Percentiles rank a stretch among this genome's conserved stretches.
These are phyloP conservation scores for Lentinula raphanica DNA, from an alignment of 768 basidiomycete species.

Conservation along the genomic window DNA sequence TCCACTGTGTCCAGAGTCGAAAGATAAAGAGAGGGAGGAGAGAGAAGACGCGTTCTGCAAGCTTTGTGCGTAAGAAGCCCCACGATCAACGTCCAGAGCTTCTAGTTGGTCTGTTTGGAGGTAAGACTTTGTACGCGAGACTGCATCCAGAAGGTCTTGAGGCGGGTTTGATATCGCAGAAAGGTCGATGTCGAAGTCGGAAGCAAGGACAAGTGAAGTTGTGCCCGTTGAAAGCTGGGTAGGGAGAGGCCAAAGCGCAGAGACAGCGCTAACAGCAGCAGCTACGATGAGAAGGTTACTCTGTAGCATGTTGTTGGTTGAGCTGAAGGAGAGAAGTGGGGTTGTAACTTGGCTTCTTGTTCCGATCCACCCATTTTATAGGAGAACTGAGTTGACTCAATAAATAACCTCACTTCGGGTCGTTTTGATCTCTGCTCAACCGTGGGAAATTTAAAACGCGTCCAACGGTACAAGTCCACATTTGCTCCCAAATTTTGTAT, in stretches of 20 bases:
- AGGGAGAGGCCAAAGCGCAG: slow-evolving; percentile 26
- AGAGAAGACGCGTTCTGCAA: slow-evolving; percentile 24
- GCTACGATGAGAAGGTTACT: slow-evolving; percentile 3
- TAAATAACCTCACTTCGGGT: too few species aligned
- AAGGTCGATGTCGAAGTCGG: slow-evolving; percentile 30
- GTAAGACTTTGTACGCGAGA: slow-evolving; percentile 24
- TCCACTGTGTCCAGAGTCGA: slow-evolving; percentile 9
- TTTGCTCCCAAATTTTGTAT: too few species aligned
- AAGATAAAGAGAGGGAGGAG: slow-evolving; percentile 23
- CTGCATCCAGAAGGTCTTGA: slow-evolving; percentile 33
- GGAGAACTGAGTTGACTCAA: not conserved
- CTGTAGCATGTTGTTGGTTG: not conserved
- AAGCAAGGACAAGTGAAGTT: slow-evolving; percentile 14
- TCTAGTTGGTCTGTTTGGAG: slow-evolving; percentile 33
- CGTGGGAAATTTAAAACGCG: too few species aligned
- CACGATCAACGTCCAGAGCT: slow-evolving; percentile 36
- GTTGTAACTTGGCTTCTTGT: not conserved
- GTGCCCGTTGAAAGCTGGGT: slow-evolving; percentile 16
- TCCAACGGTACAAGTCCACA: too few species aligned
- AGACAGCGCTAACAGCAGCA: slow-evolving; percentile 5
- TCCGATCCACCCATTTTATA: not conserved
- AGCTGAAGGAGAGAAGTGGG: too few species aligned
- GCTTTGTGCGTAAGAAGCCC: slow-evolving; percentile 23
- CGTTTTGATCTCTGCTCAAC: too few species aligned
- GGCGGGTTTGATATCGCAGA: slow-evolving; percentile 23